Evolutionary conservation across 176 grass and related monocot genomes (phyloP), one percentile per base, ranked within the genome.

Genomic region (Juncus inflexus): DNA sequence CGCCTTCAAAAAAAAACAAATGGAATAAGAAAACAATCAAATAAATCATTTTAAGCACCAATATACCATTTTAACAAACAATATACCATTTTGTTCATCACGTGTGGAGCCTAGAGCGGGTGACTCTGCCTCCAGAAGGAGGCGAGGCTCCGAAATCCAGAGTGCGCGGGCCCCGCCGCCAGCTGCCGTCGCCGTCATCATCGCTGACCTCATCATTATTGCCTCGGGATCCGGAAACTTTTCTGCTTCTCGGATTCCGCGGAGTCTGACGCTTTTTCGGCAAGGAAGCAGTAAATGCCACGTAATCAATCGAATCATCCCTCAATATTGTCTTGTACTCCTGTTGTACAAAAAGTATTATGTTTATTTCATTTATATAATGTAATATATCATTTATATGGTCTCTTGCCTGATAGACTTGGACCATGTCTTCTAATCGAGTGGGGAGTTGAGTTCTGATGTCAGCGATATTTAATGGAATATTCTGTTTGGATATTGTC

Each of bases 261-360:
- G 89, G 89, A 11, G 89, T 84, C 15, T 83, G 78, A 9, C 80
- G 83, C 70, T 87, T 99, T 76, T 72, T 94, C 58, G 87, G 87
- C 64, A 82, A 66, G 14, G 57, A 78, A 52, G 72, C 66, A 5
- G 72, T 84, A 63, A 78, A 92, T 39, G 72, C 61, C 55, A 66
- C 83, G 35, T 86, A 94, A 64, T 99, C 95, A 67, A 94, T 86
- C n/a, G 89, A 61, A 68, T 99, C 95, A 69, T 99, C 95, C 15
- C 85, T 84, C 37, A 99, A 37, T 49, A 79, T 58, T 15, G 78
- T 84, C 86, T 99, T 99, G 70, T 89, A 99, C 77, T 99, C 89
- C 95, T 99, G 78, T 15, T 28, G 41, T 16, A 69, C 15, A 43
- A 77, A 50, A 71, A 56, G 28, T 36, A 37, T 35, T 35, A 57